Base-by-base conservation (phyloP, 106 monocot genomes). In the Allium fistulosum region DNA sequence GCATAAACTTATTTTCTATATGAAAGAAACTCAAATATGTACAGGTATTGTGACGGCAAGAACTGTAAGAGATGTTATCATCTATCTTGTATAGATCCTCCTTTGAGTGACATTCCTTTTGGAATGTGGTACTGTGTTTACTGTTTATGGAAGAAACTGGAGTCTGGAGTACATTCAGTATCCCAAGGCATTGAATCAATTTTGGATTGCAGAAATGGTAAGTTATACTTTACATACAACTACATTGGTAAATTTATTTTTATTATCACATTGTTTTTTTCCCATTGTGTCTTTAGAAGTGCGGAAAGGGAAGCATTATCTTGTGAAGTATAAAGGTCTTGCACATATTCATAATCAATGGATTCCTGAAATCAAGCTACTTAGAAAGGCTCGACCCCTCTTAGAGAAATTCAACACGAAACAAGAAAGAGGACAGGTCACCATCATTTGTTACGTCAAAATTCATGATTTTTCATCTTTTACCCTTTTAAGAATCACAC, bases 321-420 rank as follows among this genome's bases (percentile, higher is more conserved):
- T 84, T 62, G 87, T 87, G 28, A 91, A 91, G 58, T 91, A 87
- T 51, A 84, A 75, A 65, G 76, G 76, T 58, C 79, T 91, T 63
- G 78, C 91, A 7, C 91, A 91, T 82, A 78, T 84, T 17, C 79
- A 91, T 75, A 87, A 91, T 74, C 73, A 46, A 10, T 91, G 86
- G 91, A 37, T 91, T 71, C 64, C 81, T 11, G 87, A 91, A 69
- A 83, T 69, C 13, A 71, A 84, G 74, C 22, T 86, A 60, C 64
- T 74, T 72, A 2, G 11, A 11, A 67, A 87, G n/a, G n/a, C n/a
- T n/a, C n/a, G n/a, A n/a, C n/a, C n/a, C n/a, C n/a, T n/a, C n/a
- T n/a, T n/a, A n/a, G n/a, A n/a, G n/a, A n/a, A n/a, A n/a, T n/a
- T n/a, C n/a, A n/a, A n/a, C n/a, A n/a, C n/a, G n/a, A n/a, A n/a